Percentiles rank a stretch among this genome's conserved stretches.
Evolutionary conservation across 225 moss, liverwort and hornwort genomes (phyloP).

Genomic region (Pleurozium schreberi): DNA sequence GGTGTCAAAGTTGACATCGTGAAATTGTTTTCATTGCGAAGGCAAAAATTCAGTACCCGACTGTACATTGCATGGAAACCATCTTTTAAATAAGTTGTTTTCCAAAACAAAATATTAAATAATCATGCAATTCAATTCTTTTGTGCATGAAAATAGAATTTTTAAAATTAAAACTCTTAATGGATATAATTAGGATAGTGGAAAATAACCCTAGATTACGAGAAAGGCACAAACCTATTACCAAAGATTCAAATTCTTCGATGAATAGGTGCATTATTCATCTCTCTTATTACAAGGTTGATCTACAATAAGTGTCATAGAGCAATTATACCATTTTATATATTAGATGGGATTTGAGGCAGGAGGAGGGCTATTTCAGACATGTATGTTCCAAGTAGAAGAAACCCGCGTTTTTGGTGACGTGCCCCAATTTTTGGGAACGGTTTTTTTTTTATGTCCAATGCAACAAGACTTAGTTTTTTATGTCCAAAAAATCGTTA

Average conservation of each 20-base stretch:
- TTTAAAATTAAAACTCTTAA: too few relatives aligned
- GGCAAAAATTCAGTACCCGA: too few relatives aligned
- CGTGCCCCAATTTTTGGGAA: too few relatives aligned
- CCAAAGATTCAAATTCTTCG: neutral
- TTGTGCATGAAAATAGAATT: accelerated
- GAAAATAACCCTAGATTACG: neutral
- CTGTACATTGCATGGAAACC: neutral
- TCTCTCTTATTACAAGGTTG: accelerated
- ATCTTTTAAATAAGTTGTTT: neutral
- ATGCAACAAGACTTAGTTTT: too few relatives aligned
- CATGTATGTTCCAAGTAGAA: too few relatives aligned
- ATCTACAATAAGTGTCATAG: neutral
- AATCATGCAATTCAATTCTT: neutral
- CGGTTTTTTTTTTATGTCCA: too few relatives aligned
- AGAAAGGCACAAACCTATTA: neutral
- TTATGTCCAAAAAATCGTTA: too few relatives aligned
- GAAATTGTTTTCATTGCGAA: too few relatives aligned
- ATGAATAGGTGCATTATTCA: neutral
- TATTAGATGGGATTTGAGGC: too few relatives aligned
- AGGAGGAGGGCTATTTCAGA: too few relatives aligned
- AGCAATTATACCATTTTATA: neutral
- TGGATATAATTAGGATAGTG: neutral
- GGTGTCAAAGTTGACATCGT: too few relatives aligned
- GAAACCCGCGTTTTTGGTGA: too few relatives aligned
- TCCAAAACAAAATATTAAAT: neutral